These are phyloP conservation scores for Citrus maxima DNA, from an alignment of 345 rosid species.

Conservation along the genomic window DNA sequence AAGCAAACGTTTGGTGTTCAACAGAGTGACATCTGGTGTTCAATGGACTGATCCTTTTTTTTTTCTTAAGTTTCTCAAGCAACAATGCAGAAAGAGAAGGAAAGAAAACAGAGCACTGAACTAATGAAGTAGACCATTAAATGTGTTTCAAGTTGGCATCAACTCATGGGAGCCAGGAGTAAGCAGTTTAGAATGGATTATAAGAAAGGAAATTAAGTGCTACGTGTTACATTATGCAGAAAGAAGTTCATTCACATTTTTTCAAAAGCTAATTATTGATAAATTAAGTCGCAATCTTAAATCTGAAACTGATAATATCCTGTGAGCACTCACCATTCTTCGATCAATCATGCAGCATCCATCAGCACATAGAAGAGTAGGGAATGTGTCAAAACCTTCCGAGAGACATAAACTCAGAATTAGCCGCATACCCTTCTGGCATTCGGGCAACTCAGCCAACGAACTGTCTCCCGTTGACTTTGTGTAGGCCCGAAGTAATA, in stretches of 20 bases:
- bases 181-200: background rate
- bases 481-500: slow-evolving; percentile 86
- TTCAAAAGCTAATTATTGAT: background rate
- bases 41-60: background rate
- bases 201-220: background rate
- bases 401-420: slow-evolving; percentile 84
- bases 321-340: slow-evolving; percentile 68
- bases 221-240: background rate
- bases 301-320: background rate
- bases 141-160: background rate
- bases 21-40: background rate
- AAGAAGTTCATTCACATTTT: background rate
- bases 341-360: slow-evolving; percentile 99
- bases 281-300: background rate
- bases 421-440: slow-evolving; percentile 96
- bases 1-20: background rate
- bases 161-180: background rate
- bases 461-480: slow-evolving; percentile 86
- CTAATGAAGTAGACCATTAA: background rate
- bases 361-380: slow-evolving; percentile 94
- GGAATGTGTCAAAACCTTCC: slow-evolving; percentile 96
- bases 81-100: background rate
- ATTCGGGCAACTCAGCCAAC: slow-evolving; percentile 83
- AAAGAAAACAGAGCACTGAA: background rate
- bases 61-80: background rate